phyloP scores from a whole-genome alignment of 2,329 filamentous ascomycete genomes.

The Fusarium anthophilum region DNA sequence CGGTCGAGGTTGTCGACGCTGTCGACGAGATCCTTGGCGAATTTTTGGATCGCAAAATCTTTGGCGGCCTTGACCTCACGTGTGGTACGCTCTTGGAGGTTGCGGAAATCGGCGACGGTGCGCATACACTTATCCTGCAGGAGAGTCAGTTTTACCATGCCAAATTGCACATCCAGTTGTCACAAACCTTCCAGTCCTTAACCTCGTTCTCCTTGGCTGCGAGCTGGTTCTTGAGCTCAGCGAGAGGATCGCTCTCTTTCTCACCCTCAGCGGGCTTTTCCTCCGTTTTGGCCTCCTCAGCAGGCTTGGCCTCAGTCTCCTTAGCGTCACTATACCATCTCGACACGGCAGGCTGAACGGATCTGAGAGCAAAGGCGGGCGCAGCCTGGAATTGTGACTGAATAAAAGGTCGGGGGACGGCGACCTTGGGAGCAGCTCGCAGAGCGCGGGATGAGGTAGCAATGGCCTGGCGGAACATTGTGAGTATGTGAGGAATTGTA shows the following conservation, averaged over 20 bases:
- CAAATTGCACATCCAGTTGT: neutral
- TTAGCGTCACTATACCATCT: constrained; percentile 63
- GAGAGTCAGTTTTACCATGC: constrained; percentile 9
- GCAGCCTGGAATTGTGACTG: constrained; percentile 51
- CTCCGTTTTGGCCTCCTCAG: constrained; percentile 43
- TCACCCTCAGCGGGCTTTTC: constrained; percentile 44
- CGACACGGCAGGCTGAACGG: constrained; percentile 46
- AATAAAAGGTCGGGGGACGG: constrained; percentile 48
- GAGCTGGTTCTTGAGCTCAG: constrained; percentile 60
- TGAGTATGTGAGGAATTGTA: constrained; percentile 24
- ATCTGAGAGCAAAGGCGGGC: constrained; percentile 50
- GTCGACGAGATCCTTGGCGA: constrained; percentile 94
- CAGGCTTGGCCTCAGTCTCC: constrained; percentile 45
- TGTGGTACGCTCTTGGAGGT: constrained; percentile 93
- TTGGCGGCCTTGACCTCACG: constrained; percentile 88
- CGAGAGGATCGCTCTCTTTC: constrained; percentile 49
- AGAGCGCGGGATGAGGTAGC: constrained; percentile 56
- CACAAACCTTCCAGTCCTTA: constrained; percentile 83
- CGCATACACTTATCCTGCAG: constrained; percentile 91
- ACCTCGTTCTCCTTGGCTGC: constrained; percentile 63
- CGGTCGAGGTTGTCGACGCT: constrained; percentile 97
- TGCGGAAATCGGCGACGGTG: constrained; percentile 95
- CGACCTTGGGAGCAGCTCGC: constrained; percentile 51
- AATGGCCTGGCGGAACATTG: constrained; percentile 59
- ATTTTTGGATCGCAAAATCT: constrained; percentile 95